A percentile compares a stretch with the other conserved stretches of the same genome.
Conservation (phyloP, 2,329 filamentous ascomycete species). For the Seiridium cupressi region DNA sequence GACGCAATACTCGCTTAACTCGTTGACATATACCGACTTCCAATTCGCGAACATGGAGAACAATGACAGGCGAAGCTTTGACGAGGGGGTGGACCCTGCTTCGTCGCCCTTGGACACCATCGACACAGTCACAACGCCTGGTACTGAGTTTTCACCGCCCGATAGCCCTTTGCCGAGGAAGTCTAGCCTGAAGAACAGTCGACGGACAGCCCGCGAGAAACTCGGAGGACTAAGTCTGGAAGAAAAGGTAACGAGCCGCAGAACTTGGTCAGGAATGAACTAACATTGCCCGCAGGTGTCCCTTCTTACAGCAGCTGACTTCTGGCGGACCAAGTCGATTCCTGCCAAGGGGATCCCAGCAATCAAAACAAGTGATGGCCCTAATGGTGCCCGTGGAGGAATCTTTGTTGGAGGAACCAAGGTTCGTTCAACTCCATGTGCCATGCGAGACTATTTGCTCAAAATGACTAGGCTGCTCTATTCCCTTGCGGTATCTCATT, state of each 20-base stretch:
- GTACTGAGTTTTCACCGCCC: conserved; percentile 47
- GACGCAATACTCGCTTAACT: neutral
- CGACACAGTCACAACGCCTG: conserved; percentile 42
- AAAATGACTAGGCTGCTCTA: conserved; percentile 58
- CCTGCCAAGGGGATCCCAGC: conserved; percentile 62
- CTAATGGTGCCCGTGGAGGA: conserved; percentile 67
- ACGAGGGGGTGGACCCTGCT: conserved; percentile 31
- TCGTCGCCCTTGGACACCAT: conserved; percentile 33
- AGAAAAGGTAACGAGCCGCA: conserved; percentile 47
- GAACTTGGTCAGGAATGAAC: conserved; percentile 6
- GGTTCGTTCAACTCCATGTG: conserved; percentile 29
- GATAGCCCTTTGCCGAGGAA: conserved; percentile 39
- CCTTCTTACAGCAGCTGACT: conserved; percentile 60
- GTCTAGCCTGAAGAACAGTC: conserved; percentile 33
- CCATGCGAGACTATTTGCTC: conserved; percentile 7
- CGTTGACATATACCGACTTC: neutral
- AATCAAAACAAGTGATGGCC: conserved; percentile 67
- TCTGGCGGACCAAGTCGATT: conserved; percentile 68
- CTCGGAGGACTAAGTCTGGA: conserved; percentile 51
- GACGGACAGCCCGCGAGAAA: conserved; percentile 45
- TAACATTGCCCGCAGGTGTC: conserved; percentile 43
- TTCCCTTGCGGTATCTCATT: conserved; percentile 79
- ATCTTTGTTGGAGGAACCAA: conserved; percentile 68
- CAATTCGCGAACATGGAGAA: conserved; percentile 18
- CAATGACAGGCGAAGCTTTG: conserved; percentile 23